Conservation (phyloP, 2,329 filamentous ascomycete genomes). For the Cryphonectria carpinicola region DNA sequence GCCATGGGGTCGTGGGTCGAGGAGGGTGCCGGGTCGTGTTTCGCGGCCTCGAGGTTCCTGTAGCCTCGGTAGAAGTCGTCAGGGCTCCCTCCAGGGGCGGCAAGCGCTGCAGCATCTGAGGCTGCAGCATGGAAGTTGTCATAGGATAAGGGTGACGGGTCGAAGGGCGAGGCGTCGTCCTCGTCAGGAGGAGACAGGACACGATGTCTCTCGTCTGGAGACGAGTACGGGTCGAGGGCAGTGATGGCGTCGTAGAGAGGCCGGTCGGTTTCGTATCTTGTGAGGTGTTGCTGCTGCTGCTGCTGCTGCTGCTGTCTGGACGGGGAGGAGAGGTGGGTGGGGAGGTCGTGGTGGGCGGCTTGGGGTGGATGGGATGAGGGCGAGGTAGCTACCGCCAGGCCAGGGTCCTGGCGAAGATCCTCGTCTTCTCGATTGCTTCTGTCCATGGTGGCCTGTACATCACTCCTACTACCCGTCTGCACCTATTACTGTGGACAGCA, state of each 20-base stretch:
- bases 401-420: conserved; percentile 38
- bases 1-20: conserved; percentile 42
- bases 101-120: conserved; percentile 41
- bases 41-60: conserved; percentile 43
- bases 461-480: conserved; percentile 35
- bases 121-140: conserved; percentile 43
- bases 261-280: conserved; percentile 33
- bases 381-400: conserved; percentile 40
- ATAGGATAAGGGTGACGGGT: conserved; percentile 41
- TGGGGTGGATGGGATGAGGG: conserved; percentile 34
- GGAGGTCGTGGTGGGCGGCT: conserved; percentile 37
- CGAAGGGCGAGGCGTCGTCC: conserved; percentile 25
- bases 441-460: conserved; percentile 52
- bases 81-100: conserved; percentile 45
- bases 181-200: background rate
- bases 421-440: conserved; percentile 49
- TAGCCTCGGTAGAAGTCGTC: conserved; percentile 61
- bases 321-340: conserved; percentile 29
- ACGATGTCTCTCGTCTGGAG: conserved; percentile 5
- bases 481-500: conserved; percentile 13
- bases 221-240: conserved; percentile 26
- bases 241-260: conserved; percentile 35
- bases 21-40: conserved; percentile 47
- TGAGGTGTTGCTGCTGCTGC: background rate
- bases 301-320: conserved; percentile 26